Base-by-base conservation (phyloP, 179 eudicot genomes). In the Spinacia oleracea region DNA sequence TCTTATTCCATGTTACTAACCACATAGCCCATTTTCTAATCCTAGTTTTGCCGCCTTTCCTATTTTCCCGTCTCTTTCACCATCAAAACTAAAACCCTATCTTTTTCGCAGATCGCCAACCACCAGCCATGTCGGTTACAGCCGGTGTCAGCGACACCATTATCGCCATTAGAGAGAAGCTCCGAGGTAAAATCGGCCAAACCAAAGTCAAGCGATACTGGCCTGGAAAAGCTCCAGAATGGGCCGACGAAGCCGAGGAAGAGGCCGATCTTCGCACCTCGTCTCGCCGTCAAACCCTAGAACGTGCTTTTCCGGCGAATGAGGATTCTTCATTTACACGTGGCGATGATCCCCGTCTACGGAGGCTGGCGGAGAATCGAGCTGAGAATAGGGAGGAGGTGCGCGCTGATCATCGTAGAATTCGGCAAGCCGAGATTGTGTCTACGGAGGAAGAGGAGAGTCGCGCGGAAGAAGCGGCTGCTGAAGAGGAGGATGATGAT, bases 211-310 rank as follows among this genome's bases (percentile, higher is more conserved):
- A 93, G 75, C 89, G 98, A 70, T 90, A 96, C 65, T 93, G 99
- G 99, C 99, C 99, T 9, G 99, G 98, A 10, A 91, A 90, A 72
- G 98, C 98, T 8, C 98, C 97, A 1, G 98, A 94, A 77, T 94
- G 98, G 98, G 97, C 93, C 0, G 97, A 91, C 69, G 97, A 94
- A 48, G 79, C 78, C 23, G 98, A 94, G 11, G 96, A 94, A 60
- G 98, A 90, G 0, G 85, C 82, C 59, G 98, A 89, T 79, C 89
- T 91, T n/a, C 81, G 86, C 66, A 87, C 90, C 34, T 70, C 51
- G 18, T 45, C 70, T 9, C 83, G 74, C 10, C 84, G 89, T 63
- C 82, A 81, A 53, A 85, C 91, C 82, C 83, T 93, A 38, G 92
- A 93, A 60, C 85, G 87, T 21, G 95, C 95, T 8, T 90, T 95